Conservation (phyloP, 306 rosid genomes). For the Argentina anserina region DNA sequence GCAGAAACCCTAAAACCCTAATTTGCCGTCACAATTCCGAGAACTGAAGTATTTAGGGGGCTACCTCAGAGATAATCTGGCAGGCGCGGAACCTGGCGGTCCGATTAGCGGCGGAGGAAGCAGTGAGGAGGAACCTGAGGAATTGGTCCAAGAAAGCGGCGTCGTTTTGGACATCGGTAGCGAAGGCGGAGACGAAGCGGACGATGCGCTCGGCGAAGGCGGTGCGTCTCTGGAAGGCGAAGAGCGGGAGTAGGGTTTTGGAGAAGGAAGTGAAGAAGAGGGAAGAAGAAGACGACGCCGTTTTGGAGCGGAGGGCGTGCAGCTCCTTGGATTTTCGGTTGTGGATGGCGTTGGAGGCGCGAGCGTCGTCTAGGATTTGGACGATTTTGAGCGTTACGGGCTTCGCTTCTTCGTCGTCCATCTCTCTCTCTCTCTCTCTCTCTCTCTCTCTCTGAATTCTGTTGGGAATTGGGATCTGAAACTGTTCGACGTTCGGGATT, state of each 20-base stretch:
- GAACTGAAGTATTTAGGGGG: neutral
- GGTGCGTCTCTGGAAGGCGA: constrained; percentile 58
- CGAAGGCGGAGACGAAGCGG: constrained; percentile 63
- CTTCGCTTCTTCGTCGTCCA: constrained; percentile 32
- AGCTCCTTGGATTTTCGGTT: constrained; percentile 91
- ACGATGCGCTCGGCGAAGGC: constrained; percentile 70
- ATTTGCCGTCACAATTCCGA: neutral
- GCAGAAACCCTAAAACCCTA: neutral
- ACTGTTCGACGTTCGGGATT: neutral
- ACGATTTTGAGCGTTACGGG: constrained; percentile 49
- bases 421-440: constrained; percentile 35
- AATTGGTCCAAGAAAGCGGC: constrained; percentile 55
- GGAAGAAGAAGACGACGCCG: constrained; percentile 26
- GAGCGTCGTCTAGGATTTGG: constrained; percentile 57
- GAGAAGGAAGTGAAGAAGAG: constrained; percentile 66
- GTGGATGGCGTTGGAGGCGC: constrained; percentile 69
- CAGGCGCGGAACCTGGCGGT: constrained; percentile 77
- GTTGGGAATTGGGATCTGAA: constrained; percentile 4
- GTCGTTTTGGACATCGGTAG: constrained; percentile 34
- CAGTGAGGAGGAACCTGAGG: constrained; percentile 64
- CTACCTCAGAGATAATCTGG: constrained; percentile 88
- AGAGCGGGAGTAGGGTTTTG: constrained; percentile 57
- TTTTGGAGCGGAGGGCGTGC: constrained; percentile 50
- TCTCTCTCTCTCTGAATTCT: neutral
- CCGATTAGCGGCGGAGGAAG: constrained; percentile 46